A percentile compares a stretch with the other conserved stretches of the same genome.
Conservation (phyloP, 176 grass and related monocot species). For the Lolium multiflorum region DNA sequence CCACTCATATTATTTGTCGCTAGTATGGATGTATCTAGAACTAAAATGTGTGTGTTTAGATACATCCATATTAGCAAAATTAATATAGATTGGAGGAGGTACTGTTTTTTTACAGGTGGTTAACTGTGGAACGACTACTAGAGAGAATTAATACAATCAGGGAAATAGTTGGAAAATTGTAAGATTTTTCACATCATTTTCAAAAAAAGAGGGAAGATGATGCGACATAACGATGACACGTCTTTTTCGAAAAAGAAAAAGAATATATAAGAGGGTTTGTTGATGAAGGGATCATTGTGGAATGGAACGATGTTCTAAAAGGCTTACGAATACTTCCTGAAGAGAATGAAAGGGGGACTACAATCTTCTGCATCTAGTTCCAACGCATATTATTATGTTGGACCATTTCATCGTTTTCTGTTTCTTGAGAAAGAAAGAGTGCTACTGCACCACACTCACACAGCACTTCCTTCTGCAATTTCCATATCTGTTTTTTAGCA, state of each 20-base stretch:
- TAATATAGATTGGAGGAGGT: too few relatives aligned
- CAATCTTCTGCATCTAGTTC: neutral
- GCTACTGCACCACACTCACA: neutral
- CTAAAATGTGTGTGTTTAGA: too few relatives aligned
- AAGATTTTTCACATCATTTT: neutral
- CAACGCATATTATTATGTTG: neutral
- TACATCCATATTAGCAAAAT: too few relatives aligned
- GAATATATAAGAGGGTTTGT: too few relatives aligned
- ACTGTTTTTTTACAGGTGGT: too few relatives aligned
- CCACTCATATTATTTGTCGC: too few relatives aligned
- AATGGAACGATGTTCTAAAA: neutral
- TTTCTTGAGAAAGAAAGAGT: neutral
- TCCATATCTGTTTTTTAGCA: neutral
- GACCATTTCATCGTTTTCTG: neutral
- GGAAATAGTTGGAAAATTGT: neutral
- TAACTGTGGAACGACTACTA: neutral
- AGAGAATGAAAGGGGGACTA: neutral
- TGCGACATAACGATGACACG: neutral
- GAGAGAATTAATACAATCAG: neutral
- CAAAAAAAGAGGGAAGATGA: neutral
- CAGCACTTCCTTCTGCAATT: neutral
- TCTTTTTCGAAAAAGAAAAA: too few relatives aligned
- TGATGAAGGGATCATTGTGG: too few relatives aligned
- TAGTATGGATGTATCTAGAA: neutral
- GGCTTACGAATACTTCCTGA: neutral